Percentiles rank a stretch among this genome's conserved stretches.
Evolutionary conservation across 2,329 filamentous ascomycete genomes (phyloP).

Genomic region (Colletotrichum simmondsii): DNA sequence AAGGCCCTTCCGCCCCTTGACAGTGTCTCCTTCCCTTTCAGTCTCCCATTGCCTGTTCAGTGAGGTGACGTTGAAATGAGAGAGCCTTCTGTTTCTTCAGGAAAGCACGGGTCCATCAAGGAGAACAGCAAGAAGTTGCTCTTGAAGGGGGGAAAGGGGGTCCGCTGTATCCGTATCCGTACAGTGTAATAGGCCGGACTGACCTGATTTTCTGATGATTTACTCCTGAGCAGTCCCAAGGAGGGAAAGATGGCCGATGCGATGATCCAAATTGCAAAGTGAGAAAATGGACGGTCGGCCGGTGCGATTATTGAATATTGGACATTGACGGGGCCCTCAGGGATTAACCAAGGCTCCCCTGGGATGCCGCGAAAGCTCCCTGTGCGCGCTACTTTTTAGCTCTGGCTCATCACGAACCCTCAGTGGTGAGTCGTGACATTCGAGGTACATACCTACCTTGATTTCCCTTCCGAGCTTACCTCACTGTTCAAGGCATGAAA

Average conservation of each 20-base stretch:
- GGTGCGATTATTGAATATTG: conserved; percentile 4
- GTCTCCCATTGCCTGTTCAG: not conserved
- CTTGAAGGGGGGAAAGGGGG: not conserved
- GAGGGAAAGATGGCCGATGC: not conserved
- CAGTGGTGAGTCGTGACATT: not conserved
- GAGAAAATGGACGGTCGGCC: not conserved
- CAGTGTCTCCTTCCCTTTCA: conserved; percentile 1
- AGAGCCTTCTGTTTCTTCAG: not conserved
- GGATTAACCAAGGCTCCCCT: conserved; percentile 14
- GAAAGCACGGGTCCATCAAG: not conserved
- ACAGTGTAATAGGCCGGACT: not conserved
- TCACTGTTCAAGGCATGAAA: not conserved
- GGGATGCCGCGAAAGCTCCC: not conserved
- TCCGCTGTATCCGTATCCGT: too few species aligned
- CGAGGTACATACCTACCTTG: not conserved
- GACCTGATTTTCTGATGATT: not conserved
- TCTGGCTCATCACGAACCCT: not conserved
- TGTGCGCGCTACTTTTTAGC: conserved; percentile 8
- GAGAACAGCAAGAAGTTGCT: not conserved
- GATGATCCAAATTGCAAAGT: conserved; percentile 3
- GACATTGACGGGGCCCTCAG: conserved; percentile 17
- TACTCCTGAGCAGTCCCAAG: not conserved
- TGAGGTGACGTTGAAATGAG: not conserved
- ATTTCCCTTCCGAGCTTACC: not conserved
- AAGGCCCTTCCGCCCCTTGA: not conserved